Evolutionary conservation across 75 land plant species (phyloP).

Genomic region (Selaginella moellendorffii): DNA sequence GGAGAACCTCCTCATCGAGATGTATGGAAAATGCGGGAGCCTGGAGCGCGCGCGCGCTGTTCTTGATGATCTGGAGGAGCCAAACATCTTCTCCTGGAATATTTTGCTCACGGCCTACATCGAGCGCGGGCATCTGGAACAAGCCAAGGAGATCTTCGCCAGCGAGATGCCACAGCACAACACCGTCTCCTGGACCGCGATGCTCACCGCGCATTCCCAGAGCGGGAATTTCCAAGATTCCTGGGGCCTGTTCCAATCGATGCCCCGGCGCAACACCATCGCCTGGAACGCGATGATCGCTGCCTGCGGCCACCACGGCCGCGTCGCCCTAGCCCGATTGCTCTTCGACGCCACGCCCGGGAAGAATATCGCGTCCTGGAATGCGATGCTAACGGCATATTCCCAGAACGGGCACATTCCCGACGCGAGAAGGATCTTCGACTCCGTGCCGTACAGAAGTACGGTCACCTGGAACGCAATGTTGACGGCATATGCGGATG

Average conservation of each 20-base stretch:
- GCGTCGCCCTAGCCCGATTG: not conserved
- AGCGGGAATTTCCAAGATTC: slow-evolving; percentile 22
- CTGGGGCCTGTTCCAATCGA: slow-evolving; percentile 23
- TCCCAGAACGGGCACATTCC: not conserved
- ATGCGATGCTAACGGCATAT: slow-evolving; percentile 4
- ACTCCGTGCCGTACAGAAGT: not conserved
- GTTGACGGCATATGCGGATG: not conserved
- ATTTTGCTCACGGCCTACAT: not conserved
- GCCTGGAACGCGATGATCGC: slow-evolving; percentile 1
- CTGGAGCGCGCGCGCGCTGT: not conserved
- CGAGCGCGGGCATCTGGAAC: slow-evolving; percentile 9
- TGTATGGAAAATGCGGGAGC: slow-evolving; percentile 10
- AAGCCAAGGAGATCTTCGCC: slow-evolving; percentile 26
- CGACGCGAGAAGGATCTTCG: not conserved
- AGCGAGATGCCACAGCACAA: slow-evolving; percentile 12
- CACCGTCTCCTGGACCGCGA: slow-evolving; percentile 24
- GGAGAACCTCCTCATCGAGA: slow-evolving; percentile 1
- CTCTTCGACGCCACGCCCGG: not conserved
- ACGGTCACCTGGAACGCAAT: not conserved
- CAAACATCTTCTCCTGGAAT: slow-evolving; percentile 2
- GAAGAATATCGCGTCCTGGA: slow-evolving; percentile 1
- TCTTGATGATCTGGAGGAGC: not conserved
- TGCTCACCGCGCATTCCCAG: slow-evolving; percentile 21
- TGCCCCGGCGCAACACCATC: slow-evolving; percentile 13
- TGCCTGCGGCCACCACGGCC: not conserved